Evolutionary conservation across 208 protist genomes (phyloP).

Genomic region (Wallacemonas sp.): DNA sequence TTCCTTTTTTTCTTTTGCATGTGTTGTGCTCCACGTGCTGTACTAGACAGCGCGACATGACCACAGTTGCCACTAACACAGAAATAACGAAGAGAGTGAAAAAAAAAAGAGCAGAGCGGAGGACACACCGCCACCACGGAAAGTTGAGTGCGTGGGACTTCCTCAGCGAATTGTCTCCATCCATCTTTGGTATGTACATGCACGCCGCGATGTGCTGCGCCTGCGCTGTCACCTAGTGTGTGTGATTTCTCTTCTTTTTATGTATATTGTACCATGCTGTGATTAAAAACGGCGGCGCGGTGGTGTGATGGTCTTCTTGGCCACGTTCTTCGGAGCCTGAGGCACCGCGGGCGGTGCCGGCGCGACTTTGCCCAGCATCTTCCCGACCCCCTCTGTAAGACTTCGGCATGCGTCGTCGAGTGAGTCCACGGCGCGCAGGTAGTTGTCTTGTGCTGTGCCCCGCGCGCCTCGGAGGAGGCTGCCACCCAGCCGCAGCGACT

Average conservation of each 20-base stretch:
- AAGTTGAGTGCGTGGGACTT: no score
- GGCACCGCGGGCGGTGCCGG: constrained; percentile 22
- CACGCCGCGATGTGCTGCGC: no score
- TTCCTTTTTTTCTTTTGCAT: neutral
- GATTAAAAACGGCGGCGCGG: constrained; percentile 17
- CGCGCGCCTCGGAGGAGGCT: no score
- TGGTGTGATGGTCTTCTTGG: neutral
- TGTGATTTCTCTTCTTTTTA: neutral
- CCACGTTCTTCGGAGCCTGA: constrained; percentile 19
- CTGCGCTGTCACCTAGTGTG: no score
- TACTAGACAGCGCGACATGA: neutral
- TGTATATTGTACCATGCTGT: neutral
- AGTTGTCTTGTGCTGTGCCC: constrained; percentile 21
- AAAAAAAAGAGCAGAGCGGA: constrained; percentile 6
- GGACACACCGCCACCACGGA: no score
- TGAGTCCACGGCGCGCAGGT: constrained; percentile 33
- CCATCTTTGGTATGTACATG: no score
- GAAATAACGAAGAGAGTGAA: constrained; percentile 3
- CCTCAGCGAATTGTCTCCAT: no score
- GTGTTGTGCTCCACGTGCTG: neutral
- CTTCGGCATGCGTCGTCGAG: constrained; percentile 40
- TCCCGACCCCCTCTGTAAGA: constrained; percentile 18
- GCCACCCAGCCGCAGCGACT: no score
- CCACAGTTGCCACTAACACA: constrained; percentile 4
- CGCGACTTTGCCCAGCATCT: constrained; percentile 15